Conservation (phyloP, 441 rosid species). For the Breynia disticha region DNA sequence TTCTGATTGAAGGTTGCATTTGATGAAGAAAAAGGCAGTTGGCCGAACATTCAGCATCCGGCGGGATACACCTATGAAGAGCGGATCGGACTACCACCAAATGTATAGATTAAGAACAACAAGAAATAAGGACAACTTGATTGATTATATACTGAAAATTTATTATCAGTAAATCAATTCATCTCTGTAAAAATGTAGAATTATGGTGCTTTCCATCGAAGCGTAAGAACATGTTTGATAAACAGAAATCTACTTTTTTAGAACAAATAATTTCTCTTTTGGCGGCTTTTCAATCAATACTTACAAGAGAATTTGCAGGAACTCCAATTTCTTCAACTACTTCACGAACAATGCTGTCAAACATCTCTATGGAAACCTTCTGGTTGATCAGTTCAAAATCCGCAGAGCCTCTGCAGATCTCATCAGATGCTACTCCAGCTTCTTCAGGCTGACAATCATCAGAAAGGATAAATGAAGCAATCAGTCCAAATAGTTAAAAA, state of each 20-base stretch:
- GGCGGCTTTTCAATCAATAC: conserved; percentile 7
- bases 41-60: conserved; percentile 75
- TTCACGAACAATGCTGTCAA: conserved; percentile 67
- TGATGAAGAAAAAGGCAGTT: conserved; percentile 70
- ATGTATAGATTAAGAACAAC: not conserved
- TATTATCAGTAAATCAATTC: not conserved
- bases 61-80: conserved; percentile 67
- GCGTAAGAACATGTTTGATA: too few species aligned
- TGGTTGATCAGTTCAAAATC: conserved; percentile 29
- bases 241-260: too few species aligned
- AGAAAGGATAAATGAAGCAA: conserved; percentile 4
- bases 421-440: conserved; percentile 40
- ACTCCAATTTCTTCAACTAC: conserved; percentile 90
- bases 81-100: conserved; percentile 41
- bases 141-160: not conserved
- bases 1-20: conserved; percentile 54
- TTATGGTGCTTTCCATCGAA: too few species aligned
- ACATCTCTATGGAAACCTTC: conserved; percentile 64
- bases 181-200: not conserved
- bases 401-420: conserved; percentile 15
- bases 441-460: conserved; percentile 48
- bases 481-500: conserved; percentile 4
- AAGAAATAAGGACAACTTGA: too few species aligned
- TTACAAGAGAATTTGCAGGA: conserved; percentile 62
- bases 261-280: too few species aligned